These are phyloP conservation scores for Nakazawaea wickerhamii DNA, from an alignment of 805 yeast genomes.

Conservation along the genomic window DNA sequence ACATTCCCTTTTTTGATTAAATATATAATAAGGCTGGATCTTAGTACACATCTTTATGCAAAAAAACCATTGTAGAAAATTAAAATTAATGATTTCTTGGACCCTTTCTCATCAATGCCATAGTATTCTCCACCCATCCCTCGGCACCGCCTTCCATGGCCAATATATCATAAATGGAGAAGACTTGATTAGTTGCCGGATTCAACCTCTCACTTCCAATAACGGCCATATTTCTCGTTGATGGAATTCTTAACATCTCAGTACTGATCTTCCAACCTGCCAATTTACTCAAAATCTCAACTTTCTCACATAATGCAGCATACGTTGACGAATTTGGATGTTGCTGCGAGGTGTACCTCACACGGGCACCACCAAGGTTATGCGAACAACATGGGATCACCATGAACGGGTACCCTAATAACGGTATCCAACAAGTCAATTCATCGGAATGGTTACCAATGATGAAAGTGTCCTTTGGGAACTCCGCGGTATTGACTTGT, in stretches of 20 bases:
- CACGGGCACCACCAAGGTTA: conserved; percentile 68
- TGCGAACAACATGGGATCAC: conserved; percentile 97
- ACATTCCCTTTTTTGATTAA: neutral
- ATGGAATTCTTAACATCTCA: conserved; percentile 89
- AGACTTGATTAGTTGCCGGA: conserved; percentile 26
- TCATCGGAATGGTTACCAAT: conserved; percentile 97
- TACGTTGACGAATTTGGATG: conserved; percentile 51
- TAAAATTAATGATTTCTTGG: conserved; percentile 61
- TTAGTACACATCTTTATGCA: conserved; percentile 1
- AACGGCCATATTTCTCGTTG: conserved; percentile 88
- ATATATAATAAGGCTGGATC: conserved; percentile 9
- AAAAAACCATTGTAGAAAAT: neutral
- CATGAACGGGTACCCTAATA: conserved; percentile 79
- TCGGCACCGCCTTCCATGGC: conserved; percentile 83
- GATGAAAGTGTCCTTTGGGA: conserved; percentile 66
- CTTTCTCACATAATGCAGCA: conserved; percentile 83
- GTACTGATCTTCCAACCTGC: conserved; percentile 84
- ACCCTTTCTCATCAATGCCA: conserved; percentile 60
- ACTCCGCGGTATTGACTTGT: conserved; percentile 57
- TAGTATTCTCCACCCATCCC: conserved; percentile 81
- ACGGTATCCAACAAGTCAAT: conserved; percentile 91
- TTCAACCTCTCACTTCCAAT: conserved; percentile 50
- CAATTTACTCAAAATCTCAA: conserved; percentile 55
- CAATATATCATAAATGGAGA: conserved; percentile 53
- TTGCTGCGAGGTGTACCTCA: conserved; percentile 50